Conservation (phyloP, 192 early-diverging fungal species). For the Linderina pennispora region DNA sequence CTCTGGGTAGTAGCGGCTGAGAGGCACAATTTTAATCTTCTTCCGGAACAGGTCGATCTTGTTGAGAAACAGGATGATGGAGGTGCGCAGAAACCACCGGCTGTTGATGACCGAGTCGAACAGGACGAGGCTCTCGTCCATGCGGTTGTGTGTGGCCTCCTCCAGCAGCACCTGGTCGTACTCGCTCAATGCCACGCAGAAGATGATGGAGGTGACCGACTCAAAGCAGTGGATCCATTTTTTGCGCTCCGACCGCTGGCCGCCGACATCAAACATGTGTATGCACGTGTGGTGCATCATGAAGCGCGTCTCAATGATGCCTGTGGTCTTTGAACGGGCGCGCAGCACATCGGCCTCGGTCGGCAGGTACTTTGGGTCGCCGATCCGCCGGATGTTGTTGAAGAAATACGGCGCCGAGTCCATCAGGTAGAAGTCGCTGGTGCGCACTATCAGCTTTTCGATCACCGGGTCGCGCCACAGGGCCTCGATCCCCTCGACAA, state of each 20-base stretch:
- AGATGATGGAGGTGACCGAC: conserved; percentile 85
- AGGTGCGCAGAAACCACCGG: conserved; percentile 86
- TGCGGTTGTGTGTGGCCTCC: conserved; percentile 81
- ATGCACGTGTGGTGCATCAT: conserved; percentile 85
- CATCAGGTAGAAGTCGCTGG: conserved; percentile 83
- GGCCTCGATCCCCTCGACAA: conserved; percentile 63
- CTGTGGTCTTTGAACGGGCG: conserved; percentile 97
- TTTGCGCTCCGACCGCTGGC: conserved; percentile 75
- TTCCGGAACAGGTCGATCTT: conserved; percentile 85
- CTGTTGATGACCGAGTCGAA: conserved; percentile 92
- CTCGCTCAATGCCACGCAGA: conserved; percentile 88
- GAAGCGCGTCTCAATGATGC: conserved; percentile 93
- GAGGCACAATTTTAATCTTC: conserved; percentile 71
- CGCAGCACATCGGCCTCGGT: conserved; percentile 89
- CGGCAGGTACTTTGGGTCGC: conserved; percentile 78
- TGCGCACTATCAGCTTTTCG: conserved; percentile 58
- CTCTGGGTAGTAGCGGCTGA: conserved; percentile 83
- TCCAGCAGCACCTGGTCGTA: conserved; percentile 91
- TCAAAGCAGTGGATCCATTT: conserved; percentile 91
- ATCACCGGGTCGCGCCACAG: conserved; percentile 70
- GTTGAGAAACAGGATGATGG: conserved; percentile 92
- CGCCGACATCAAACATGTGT: conserved; percentile 89
- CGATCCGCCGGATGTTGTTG: conserved; percentile 80
- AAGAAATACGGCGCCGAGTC: conserved; percentile 96
- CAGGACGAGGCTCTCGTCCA: conserved; percentile 83